Base-by-base conservation (phyloP, 805 yeast genomes). In the Brettanomyces anomalus region DNA sequence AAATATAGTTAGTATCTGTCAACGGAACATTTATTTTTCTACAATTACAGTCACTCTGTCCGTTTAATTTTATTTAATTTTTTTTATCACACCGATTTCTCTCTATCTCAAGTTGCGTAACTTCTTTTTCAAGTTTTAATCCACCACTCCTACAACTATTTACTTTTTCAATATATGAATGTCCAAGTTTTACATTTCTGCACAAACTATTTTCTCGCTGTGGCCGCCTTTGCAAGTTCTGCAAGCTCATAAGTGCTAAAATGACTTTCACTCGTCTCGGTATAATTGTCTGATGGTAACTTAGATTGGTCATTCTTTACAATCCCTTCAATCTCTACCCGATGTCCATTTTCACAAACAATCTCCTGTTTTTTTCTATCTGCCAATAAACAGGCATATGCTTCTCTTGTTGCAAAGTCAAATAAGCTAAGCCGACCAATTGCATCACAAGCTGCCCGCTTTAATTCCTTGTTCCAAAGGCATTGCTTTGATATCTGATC, bases 391-490 rank as follows among this genome's bases (percentile, higher is more conserved):
- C 42, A 45, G 3, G 71, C 59, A 67, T 69, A 67, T 11, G 55
- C 57, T 24, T 72, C 73, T 34, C 73, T 55, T 5, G 64, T 55
- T 1, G 66, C 67, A 46, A 72, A 54, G 41, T 72, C 75, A 48
- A 61, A 70, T n/a, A 72, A 50, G 0, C 72, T 62, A 13, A 66
- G 52, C 3, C 53, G 47, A 3, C 68, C 68, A 10, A 73, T 48
- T 0, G 74, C 65, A 11, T 70, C 72, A 35, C 67, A 68, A 1
- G 75, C 72, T 7, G 72, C 68, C 10, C 55, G 48, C 32, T 74
- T 53, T 47, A 67, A 63, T 45, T 72, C 77, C 8, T 68, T 50
- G 2, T 47, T 49, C 77, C 77, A 73, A 33, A 70, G 58, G n/a
- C 65, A 70, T 36, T 53, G 56, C 37, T 62, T 67, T 1, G 57